Evolutionary conservation across 805 yeast genomes (phyloP).

Genomic region (Saccharomycopsis sp.): DNA sequence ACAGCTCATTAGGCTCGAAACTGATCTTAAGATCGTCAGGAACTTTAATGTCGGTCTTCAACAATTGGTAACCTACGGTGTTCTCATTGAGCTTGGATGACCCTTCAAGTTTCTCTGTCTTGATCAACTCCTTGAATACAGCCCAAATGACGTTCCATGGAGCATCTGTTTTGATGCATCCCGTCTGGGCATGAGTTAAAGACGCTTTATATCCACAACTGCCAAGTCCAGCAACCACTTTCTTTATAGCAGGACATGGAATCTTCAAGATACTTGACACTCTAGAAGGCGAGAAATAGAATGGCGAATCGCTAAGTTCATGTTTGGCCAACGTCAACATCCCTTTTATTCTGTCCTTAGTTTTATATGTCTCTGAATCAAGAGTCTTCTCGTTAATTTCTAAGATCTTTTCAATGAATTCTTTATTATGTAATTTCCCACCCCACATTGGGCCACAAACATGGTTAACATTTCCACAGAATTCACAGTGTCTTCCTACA

Average conservation of each 20-base stretch:
- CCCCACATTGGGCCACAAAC: constrained; percentile 98
- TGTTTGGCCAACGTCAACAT: constrained; percentile 80
- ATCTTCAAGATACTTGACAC: constrained; percentile 70
- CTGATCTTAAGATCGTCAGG: constrained; percentile 35
- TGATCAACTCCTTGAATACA: constrained; percentile 58
- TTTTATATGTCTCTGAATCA: constrained; percentile 58
- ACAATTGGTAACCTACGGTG: constrained; percentile 52
- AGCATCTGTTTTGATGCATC: constrained; percentile 85
- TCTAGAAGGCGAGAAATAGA: constrained; percentile 77
- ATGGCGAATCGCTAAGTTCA: constrained; percentile 62
- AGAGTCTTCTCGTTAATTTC: constrained; percentile 42
- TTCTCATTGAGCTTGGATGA: constrained; percentile 38
- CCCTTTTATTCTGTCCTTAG: constrained; percentile 80
- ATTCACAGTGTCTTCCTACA: constrained; percentile 54
- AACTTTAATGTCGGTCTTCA: constrained; percentile 37
- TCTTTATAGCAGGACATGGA: constrained; percentile 74
- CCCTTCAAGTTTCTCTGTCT: constrained; percentile 34
- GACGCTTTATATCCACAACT: constrained; percentile 79
- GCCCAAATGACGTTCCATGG: constrained; percentile 77
- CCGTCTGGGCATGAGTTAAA: constrained; percentile 81
- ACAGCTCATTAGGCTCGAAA: constrained; percentile 59
- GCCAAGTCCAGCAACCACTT: constrained; percentile 72
- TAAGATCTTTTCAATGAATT: constrained; percentile 60
- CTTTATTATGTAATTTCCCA: constrained; percentile 63
- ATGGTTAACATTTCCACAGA: constrained; percentile 64